Percentiles rank a stretch among this genome's conserved stretches.
phyloP scores from a whole-genome alignment of 345 rosid genomes.

The Sapria himalayana region DNA sequence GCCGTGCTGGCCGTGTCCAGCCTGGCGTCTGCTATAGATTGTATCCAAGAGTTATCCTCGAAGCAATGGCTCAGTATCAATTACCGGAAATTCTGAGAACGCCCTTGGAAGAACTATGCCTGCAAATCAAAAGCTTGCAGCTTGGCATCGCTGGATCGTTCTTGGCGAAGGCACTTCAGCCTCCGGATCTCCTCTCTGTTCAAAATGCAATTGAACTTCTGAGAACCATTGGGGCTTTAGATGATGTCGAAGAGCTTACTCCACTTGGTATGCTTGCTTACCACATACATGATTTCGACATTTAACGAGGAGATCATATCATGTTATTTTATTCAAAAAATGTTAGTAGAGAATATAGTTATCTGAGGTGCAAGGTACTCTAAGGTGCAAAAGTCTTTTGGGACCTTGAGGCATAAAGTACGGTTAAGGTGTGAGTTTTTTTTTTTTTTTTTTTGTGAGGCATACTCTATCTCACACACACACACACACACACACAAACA shows the following conservation, averaged over 20 bases:
- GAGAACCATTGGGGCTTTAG: slow-evolving; percentile 75
- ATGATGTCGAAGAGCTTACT: slow-evolving; percentile 75
- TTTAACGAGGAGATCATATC: too few species aligned
- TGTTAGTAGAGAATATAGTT: too few species aligned
- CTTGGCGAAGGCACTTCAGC: slow-evolving; percentile 89
- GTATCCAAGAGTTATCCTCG: slow-evolving; percentile 66
- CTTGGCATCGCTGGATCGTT: slow-evolving; percentile 75
- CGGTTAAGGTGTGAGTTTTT: too few species aligned
- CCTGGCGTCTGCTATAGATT: slow-evolving; percentile 86
- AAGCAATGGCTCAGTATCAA: slow-evolving; percentile 67
- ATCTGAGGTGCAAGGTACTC: too few species aligned
- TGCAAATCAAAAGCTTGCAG: slow-evolving; percentile 79
- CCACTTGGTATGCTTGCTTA: slow-evolving; percentile 87
- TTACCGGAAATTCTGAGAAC: slow-evolving; percentile 87
- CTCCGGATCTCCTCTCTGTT: slow-evolving; percentile 85
- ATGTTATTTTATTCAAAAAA: too few species aligned
- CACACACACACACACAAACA: too few species aligned
- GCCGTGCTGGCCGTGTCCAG: slow-evolving; percentile 97
- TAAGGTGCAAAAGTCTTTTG: too few species aligned
- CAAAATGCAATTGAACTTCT: slow-evolving; percentile 92
- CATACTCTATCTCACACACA: too few species aligned
- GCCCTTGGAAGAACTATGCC: slow-evolving; percentile 80
- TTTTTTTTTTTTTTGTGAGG: too few species aligned
- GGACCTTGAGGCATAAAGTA: too few species aligned
- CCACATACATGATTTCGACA: too few species aligned